A percentile compares a stretch with the other conserved stretches of the same genome.
These are phyloP conservation scores for Phytophthora nicotianae DNA, from an alignment of 352 stramenopile species.

Conservation along the genomic window DNA sequence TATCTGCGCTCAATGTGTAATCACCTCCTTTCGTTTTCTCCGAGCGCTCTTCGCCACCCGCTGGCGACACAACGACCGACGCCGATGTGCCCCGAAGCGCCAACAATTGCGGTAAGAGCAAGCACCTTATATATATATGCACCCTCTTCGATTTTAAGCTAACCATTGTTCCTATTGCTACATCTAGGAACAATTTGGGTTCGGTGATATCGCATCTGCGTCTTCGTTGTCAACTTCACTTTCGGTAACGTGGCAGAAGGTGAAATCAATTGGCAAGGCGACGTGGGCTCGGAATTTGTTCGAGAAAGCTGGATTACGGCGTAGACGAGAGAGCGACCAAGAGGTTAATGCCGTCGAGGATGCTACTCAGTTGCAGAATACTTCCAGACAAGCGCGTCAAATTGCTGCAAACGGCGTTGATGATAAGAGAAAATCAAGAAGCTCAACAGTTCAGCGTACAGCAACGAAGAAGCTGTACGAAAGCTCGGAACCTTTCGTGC, in stretches of 20 bases:
- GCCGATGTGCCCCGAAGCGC: constrained; percentile 58
- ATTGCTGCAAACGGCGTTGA: constrained; percentile 37
- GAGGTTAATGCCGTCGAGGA: constrained; percentile 2
- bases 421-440: background rate
- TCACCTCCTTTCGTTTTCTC: constrained; percentile 49
- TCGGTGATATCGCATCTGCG: constrained; percentile 71
- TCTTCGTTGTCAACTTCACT: constrained; percentile 52
- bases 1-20: constrained; percentile 57
- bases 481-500: constrained; percentile 44
- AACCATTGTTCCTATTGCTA: background rate
- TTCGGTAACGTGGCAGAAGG: constrained; percentile 60
- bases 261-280: constrained; percentile 57
- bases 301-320: constrained; percentile 52
- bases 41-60: constrained; percentile 37
- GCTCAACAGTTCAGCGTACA: constrained; percentile 7
- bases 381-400: constrained; percentile 41
- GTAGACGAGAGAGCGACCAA: constrained; percentile 24
- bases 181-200: constrained; percentile 74
- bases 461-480: constrained; percentile 19
- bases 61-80: constrained; percentile 43
- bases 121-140: background rate
- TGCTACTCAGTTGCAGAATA: constrained; percentile 38
- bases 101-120: constrained; percentile 47
- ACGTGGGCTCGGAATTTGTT: constrained; percentile 65
- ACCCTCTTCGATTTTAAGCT: background rate